These are phyloP conservation scores for Chamaecyparis obtusa DNA, from an alignment of 75 land plant genomes.

Conservation along the genomic window DNA sequence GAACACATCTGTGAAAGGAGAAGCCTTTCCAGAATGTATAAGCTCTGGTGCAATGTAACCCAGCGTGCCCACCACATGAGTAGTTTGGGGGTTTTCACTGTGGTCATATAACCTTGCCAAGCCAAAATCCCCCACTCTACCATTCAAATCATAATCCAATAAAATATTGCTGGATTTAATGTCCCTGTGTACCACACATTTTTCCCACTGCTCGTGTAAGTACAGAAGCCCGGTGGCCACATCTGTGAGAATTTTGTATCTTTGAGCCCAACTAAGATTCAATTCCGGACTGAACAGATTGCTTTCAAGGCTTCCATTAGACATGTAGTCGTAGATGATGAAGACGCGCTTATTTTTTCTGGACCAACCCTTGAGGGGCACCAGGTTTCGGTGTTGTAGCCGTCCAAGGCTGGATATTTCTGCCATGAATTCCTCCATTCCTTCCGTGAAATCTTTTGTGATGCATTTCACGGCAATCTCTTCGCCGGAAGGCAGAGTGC, in stretches of 20 bases:
- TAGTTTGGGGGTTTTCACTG: neutral
- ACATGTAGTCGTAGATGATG: slow-evolving; percentile 57
- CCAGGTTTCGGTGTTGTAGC: slow-evolving; percentile 49
- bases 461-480: neutral
- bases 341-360: slow-evolving; percentile 31
- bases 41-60: slow-evolving; percentile 25
- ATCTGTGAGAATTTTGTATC: slow-evolving; percentile 19
- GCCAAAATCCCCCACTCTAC: slow-evolving; percentile 29
- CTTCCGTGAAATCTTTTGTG: neutral
- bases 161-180: slow-evolving; percentile 27
- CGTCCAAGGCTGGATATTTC: neutral
- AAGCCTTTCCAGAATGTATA: neutral
- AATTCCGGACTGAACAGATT: slow-evolving; percentile 3
- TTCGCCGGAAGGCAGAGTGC: neutral
- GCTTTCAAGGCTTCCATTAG: slow-evolving; percentile 31
- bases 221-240: slow-evolving; percentile 16
- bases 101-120: slow-evolving; percentile 29
- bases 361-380: slow-evolving; percentile 46
- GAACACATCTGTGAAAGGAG: neutral
- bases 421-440: neutral
- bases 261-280: too few relatives aligned
- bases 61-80: neutral
- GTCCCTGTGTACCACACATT: slow-evolving; percentile 18
- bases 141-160: slow-evolving; percentile 19
- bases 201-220: slow-evolving; percentile 30